These are phyloP conservation scores for Trichoderma arundinaceum DNA, from an alignment of 2,329 filamentous ascomycete species.

Conservation along the genomic window DNA sequence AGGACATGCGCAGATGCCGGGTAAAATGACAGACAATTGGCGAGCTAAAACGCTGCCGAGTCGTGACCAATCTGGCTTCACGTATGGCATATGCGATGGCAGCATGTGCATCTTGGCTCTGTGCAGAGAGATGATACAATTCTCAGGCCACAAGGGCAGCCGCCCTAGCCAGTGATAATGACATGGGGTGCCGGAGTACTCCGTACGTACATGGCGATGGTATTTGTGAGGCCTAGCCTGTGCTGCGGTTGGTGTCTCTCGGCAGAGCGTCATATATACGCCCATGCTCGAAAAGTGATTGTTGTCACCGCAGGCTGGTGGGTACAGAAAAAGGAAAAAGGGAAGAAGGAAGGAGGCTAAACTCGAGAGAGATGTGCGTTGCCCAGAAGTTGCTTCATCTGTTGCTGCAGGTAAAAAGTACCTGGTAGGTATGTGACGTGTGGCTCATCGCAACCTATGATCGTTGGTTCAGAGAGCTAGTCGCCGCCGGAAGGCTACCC, in stretches of 20 bases:
- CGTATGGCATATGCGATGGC: background rate
- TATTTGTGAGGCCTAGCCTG: constrained; percentile 7
- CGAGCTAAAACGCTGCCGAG: background rate
- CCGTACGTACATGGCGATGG: constrained; percentile 8
- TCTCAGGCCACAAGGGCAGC: constrained; percentile 3
- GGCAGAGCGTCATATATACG: constrained; percentile 18
- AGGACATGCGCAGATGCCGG: background rate
- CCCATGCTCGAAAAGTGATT: constrained; percentile 11
- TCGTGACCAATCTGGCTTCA: background rate
- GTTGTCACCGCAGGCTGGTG: constrained; percentile 19
- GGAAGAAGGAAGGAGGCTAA: constrained; percentile 6
- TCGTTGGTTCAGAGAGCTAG: constrained; percentile 24
- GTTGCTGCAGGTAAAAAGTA: constrained; percentile 10
- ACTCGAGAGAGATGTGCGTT: background rate
- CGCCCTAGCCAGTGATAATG: constrained; percentile 14
- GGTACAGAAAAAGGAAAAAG: constrained; percentile 5
- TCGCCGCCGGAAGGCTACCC: constrained; percentile 29
- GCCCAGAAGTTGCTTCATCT: background rate
- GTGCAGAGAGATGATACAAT: constrained; percentile 11
- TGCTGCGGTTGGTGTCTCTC: constrained; percentile 2
- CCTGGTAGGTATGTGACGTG: constrained; percentile 24
- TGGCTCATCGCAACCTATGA: constrained; percentile 27
- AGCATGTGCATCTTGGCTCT: constrained; percentile 5
- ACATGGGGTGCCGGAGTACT: constrained; percentile 17
- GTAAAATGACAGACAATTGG: background rate